Evolutionary conservation across 441 rosid species (phyloP).

Genomic region (Erodium moschatum): DNA sequence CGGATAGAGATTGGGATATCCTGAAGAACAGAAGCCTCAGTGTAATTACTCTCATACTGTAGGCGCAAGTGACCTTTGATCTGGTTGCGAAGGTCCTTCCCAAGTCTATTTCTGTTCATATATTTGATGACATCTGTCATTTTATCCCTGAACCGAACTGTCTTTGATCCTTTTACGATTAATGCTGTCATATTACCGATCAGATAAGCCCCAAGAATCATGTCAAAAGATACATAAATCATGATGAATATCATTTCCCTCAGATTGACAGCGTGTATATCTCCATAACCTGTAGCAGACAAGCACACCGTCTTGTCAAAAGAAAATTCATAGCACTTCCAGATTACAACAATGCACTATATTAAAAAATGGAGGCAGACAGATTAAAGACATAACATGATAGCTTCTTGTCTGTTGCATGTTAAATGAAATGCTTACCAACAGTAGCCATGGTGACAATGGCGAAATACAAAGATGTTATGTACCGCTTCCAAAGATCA

Average conservation of each 20-base stretch:
- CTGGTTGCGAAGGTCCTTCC: slow-evolving; percentile 60
- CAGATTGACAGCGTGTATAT: slow-evolving; percentile 84
- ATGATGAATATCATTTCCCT: slow-evolving; percentile 96
- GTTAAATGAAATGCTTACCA: slow-evolving; percentile 48
- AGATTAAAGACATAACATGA: neutral
- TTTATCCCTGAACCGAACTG: slow-evolving; percentile 87
- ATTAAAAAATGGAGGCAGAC: slow-evolving; percentile 17
- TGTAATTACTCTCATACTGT: slow-evolving; percentile 79
- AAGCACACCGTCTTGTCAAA: slow-evolving; percentile 31
- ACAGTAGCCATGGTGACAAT: slow-evolving; percentile 93
- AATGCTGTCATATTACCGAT: slow-evolving; percentile 97
- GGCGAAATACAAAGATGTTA: slow-evolving; percentile 81
- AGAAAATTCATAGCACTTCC: slow-evolving; percentile 29
- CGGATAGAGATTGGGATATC: slow-evolving; percentile 87
- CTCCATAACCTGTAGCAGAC: slow-evolving; percentile 72
- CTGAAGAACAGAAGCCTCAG: slow-evolving; percentile 71
- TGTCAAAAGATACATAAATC: slow-evolving; percentile 87
- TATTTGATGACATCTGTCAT: slow-evolving; percentile 75
- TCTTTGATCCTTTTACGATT: slow-evolving; percentile 94
- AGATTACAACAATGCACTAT: neutral
- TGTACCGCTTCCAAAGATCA: slow-evolving; percentile 80
- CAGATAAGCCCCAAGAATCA: slow-evolving; percentile 92
- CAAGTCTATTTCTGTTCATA: slow-evolving; percentile 79
- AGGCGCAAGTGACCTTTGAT: slow-evolving; percentile 69
- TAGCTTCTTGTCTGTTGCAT: slow-evolving; percentile 47